Conservation (phyloP, 495 filamentous ascomycete species). For the Paragyromitra xinjiangensis region DNA sequence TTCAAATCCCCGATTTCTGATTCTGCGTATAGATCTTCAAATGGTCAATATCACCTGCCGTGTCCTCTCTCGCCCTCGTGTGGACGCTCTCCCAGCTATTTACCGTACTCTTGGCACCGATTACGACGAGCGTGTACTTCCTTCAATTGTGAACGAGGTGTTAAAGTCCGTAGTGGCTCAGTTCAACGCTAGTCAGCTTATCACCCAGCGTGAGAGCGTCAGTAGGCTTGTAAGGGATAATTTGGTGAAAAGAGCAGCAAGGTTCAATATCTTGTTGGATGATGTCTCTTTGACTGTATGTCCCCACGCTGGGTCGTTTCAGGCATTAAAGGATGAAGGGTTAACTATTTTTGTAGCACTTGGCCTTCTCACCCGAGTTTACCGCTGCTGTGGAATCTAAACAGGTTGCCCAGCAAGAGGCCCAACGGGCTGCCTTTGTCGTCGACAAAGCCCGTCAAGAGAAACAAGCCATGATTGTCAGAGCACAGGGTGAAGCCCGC, state of each 20-base stretch:
- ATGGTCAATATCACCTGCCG: slow-evolving; percentile 99
- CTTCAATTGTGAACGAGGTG: slow-evolving; percentile 98
- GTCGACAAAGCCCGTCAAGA: slow-evolving; percentile 99
- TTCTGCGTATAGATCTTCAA: slow-evolving; percentile 75
- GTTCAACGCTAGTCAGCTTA: slow-evolving; percentile 98
- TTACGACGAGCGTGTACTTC: slow-evolving; percentile 95
- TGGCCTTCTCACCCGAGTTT: slow-evolving; percentile 99
- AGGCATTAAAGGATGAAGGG: neutral
- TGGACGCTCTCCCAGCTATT: slow-evolving; percentile 91
- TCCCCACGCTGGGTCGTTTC: slow-evolving; percentile 1
- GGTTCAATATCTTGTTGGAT: slow-evolving; percentile 96
- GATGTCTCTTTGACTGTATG: slow-evolving; percentile 96
- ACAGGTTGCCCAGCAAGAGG: slow-evolving; percentile 98
- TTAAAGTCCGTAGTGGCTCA: slow-evolving; percentile 98
- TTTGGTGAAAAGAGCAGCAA: slow-evolving; percentile 84
- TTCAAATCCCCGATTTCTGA: neutral
- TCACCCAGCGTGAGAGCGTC: slow-evolving; percentile 98
- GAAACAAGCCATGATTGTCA: slow-evolving; percentile 98
- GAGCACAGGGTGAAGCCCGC: slow-evolving; percentile 97
- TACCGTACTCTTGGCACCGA: slow-evolving; percentile 95
- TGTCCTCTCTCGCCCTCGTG: slow-evolving; percentile 90
- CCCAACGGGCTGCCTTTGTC: slow-evolving; percentile 94
- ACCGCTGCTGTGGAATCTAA: slow-evolving; percentile 98
- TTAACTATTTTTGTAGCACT: slow-evolving; percentile 68
- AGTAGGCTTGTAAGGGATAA: slow-evolving; percentile 91